A percentile compares a stretch with the other conserved stretches of the same genome.
phyloP scores from a whole-genome alignment of 768 basidiomycete genomes.

The Peribolospora kevripleyi region DNA sequence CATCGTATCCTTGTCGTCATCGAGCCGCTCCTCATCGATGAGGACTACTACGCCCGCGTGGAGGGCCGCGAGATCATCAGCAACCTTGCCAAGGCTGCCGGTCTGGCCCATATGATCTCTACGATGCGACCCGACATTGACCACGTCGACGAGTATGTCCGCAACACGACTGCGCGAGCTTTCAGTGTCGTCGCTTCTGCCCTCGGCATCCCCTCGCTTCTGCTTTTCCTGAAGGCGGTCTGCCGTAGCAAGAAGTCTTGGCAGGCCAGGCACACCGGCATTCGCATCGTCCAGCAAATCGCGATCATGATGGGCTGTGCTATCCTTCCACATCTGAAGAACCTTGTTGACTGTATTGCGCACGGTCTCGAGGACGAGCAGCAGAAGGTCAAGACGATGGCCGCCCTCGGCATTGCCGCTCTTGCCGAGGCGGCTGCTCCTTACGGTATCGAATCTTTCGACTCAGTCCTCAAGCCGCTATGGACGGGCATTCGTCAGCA shows the following conservation, averaged over 20 bases:
- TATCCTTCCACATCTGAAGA: constrained; percentile 84
- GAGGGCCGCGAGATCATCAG: constrained; percentile 99
- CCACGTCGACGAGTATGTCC: constrained; percentile 95
- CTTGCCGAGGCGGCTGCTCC: constrained; percentile 92
- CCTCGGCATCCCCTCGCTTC: constrained; percentile 84
- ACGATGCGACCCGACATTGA: constrained; percentile 99
- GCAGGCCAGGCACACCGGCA: constrained; percentile 98
- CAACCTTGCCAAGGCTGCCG: constrained; percentile 92
- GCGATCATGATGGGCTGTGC: constrained; percentile 99
- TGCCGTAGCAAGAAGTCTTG: constrained; percentile 98
- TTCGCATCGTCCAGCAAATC: constrained; percentile 97
- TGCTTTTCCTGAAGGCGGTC: constrained; percentile 95
- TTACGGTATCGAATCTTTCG: constrained; percentile 98
- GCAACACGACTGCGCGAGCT: constrained; percentile 94
- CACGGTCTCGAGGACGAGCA: constrained; percentile 82
- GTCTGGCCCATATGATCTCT: constrained; percentile 99
- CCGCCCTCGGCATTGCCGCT: constrained; percentile 69
- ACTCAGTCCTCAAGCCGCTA: constrained; percentile 79
- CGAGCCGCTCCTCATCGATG: constrained; percentile 92
- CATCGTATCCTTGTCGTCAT: constrained; percentile 99
- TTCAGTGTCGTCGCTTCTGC: constrained; percentile 96
- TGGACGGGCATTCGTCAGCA: constrained; percentile 87
- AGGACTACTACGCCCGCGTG: constrained; percentile 86
- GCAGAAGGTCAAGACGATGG: constrained; percentile 91
- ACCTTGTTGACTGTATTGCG: constrained; percentile 86